Conservation (phyloP, 352 stramenopile genomes). For the Pythium rhizo-oryzae region DNA sequence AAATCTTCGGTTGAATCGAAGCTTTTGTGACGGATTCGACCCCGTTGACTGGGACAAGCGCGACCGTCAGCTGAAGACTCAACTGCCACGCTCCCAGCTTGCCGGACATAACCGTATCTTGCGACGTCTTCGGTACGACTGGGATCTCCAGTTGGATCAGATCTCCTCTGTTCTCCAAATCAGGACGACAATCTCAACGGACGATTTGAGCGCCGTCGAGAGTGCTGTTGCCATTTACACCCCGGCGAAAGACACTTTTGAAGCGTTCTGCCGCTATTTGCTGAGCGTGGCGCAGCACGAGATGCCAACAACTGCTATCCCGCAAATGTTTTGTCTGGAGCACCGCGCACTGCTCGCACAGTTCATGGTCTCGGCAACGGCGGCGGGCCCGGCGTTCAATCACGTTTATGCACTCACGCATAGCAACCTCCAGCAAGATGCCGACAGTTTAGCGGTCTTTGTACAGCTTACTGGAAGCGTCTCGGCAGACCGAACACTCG, state of each 20-base stretch:
- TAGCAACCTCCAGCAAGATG: background rate
- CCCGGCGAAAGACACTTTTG: background rate
- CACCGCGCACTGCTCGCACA: background rate
- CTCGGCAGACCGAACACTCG: background rate
- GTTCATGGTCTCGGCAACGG: background rate
- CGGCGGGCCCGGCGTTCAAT: background rate
- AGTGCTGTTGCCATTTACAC: background rate
- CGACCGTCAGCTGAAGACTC: background rate
- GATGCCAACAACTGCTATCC: constrained; percentile 2
- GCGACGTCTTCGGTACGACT: background rate
- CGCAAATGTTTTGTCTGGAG: background rate
- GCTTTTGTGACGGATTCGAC: constrained; percentile 52
- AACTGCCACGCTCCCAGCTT: background rate
- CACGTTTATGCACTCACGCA: background rate
- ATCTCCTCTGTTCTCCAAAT: background rate
- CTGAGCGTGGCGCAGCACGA: background rate
- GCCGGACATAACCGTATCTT: too few relatives aligned
- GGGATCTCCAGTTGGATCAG: background rate
- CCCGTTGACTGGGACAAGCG: constrained; percentile 34
- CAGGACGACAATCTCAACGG: background rate
- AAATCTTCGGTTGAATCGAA: constrained; percentile 15
- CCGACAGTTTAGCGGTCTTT: background rate
- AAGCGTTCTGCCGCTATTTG: background rate
- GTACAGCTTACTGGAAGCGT: background rate
- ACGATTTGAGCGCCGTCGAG: background rate